Percentiles rank a stretch among this genome's conserved stretches.
Conservation (phyloP, 768 basidiomycete species). For the Podaxis sp. region DNA sequence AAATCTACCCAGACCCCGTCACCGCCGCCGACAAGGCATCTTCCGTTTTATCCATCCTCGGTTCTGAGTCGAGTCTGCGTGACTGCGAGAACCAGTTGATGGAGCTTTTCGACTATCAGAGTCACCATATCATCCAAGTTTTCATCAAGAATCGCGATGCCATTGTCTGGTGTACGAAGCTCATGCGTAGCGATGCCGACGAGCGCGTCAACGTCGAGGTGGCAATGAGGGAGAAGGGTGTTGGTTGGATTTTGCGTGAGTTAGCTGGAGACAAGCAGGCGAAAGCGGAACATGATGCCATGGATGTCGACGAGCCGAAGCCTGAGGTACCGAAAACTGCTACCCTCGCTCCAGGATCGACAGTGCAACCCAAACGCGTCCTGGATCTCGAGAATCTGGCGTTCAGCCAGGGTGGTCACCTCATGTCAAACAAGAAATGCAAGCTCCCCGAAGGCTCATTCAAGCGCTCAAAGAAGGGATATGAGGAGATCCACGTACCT, state of each 20-base stretch:
- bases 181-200: slow-evolving; percentile 86
- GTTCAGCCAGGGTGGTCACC: slow-evolving; percentile 93
- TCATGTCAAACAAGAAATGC: slow-evolving; percentile 99
- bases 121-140: slow-evolving; percentile 85
- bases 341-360: slow-evolving; percentile 84
- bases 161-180: slow-evolving; percentile 96
- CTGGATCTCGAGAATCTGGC: slow-evolving; percentile 93
- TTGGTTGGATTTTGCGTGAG: slow-evolving; percentile 93
- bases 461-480: slow-evolving; percentile 95
- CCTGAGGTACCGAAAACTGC: slow-evolving; percentile 73
- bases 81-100: slow-evolving; percentile 51
- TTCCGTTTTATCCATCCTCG: slow-evolving; percentile 57
- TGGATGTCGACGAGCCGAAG: slow-evolving; percentile 73
- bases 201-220: slow-evolving; percentile 94
- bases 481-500: slow-evolving; percentile 97
- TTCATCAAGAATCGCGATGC: slow-evolving; percentile 96
- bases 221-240: slow-evolving; percentile 95
- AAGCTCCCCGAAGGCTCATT: slow-evolving; percentile 97
- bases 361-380: slow-evolving; percentile 78
- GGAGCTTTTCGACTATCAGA: slow-evolving; percentile 93
- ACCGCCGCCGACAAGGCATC: slow-evolving; percentile 92
- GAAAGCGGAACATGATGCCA: slow-evolving; percentile 47
- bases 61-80: slow-evolving; percentile 20
- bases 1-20: slow-evolving; percentile 91
- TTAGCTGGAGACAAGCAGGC: slow-evolving; percentile 79